A percentile compares a stretch with the other conserved stretches of the same genome.
Evolutionary conservation across 257 asterid genomes (phyloP).

Genomic region (Coffea canephora): DNA sequence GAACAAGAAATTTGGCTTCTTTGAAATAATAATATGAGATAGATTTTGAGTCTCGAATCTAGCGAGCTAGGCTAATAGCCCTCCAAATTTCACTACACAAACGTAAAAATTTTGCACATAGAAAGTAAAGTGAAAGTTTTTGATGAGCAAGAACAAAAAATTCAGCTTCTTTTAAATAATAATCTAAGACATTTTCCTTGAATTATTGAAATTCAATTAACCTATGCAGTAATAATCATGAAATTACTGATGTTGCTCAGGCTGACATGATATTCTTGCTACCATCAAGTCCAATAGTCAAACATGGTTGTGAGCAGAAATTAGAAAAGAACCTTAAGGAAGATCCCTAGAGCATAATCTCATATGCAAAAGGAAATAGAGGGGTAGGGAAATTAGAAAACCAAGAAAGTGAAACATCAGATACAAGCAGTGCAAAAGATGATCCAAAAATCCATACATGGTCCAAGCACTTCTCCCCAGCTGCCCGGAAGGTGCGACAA

Average conservation of each 20-base stretch:
- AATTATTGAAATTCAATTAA: background rate
- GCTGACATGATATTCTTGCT: constrained; percentile 2
- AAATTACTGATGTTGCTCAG: background rate
- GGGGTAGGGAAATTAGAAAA: background rate
- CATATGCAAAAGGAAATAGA: background rate
- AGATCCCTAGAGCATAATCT: background rate
- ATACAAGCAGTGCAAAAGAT: background rate
- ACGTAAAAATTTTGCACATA: too few relatives aligned
- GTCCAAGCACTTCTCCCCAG: constrained; percentile 79
- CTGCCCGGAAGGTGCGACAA: constrained; percentile 73
- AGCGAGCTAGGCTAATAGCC: too few relatives aligned
- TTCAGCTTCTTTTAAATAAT: background rate
- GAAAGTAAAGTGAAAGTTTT: background rate
- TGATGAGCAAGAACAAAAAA: background rate
- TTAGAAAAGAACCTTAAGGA: background rate
- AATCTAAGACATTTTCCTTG: background rate
- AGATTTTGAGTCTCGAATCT: background rate
- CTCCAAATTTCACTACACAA: too few relatives aligned
- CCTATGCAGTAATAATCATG: background rate
- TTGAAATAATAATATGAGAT: background rate
- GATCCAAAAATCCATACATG: constrained; percentile 52
- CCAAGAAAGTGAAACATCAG: background rate
- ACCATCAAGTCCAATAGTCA: constrained; percentile 8
- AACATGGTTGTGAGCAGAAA: background rate
- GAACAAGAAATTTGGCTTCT: background rate